phyloP scores from a whole-genome alignment of 2,329 filamentous ascomycete species.

The Teratosphaeria zuluensis region DNA sequence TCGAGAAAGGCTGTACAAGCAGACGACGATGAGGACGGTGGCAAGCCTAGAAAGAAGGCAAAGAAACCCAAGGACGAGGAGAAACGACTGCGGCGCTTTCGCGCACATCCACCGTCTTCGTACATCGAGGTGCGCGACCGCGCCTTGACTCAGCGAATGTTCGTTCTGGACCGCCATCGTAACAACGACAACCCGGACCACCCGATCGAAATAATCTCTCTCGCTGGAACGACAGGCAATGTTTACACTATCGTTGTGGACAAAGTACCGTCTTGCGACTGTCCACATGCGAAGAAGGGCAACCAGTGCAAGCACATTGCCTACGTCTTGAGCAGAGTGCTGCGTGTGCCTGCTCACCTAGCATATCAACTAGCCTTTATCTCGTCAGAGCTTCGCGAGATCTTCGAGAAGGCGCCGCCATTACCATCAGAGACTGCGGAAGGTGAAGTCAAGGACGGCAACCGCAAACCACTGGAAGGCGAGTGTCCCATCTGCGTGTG shows the following conservation, averaged over 20 bases:
- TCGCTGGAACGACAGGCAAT: slow-evolving; percentile 54
- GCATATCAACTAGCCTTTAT: slow-evolving; percentile 52
- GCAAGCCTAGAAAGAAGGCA: slow-evolving; percentile 2
- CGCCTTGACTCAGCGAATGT: slow-evolving; percentile 36
- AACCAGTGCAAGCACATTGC: slow-evolving; percentile 51
- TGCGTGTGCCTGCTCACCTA: slow-evolving; percentile 47
- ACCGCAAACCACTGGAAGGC: slow-evolving; percentile 50
- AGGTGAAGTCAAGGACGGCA: slow-evolving; percentile 32
- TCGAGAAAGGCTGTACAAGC: background rate
- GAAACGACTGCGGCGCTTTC: slow-evolving; percentile 13
- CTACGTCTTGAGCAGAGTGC: slow-evolving; percentile 49
- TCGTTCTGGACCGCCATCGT: slow-evolving; percentile 44
- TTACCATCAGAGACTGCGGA: slow-evolving; percentile 29
- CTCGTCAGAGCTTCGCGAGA: slow-evolving; percentile 46
- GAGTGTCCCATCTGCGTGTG: slow-evolving; percentile 56
- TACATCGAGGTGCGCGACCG: slow-evolving; percentile 15
- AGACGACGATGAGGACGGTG: slow-evolving; percentile 3
- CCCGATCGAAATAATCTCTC: slow-evolving; percentile 44
- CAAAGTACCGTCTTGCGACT: slow-evolving; percentile 34
- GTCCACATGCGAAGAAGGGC: slow-evolving; percentile 37
- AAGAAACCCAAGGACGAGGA: slow-evolving; percentile 14
- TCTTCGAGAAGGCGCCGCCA: slow-evolving; percentile 45
- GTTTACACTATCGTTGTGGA: slow-evolving; percentile 48
- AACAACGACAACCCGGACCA: slow-evolving; percentile 33
- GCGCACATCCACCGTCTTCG: slow-evolving; percentile 7